Conservation (phyloP, 2,329 filamentous ascomycete genomes). For the Periconia sp. region DNA sequence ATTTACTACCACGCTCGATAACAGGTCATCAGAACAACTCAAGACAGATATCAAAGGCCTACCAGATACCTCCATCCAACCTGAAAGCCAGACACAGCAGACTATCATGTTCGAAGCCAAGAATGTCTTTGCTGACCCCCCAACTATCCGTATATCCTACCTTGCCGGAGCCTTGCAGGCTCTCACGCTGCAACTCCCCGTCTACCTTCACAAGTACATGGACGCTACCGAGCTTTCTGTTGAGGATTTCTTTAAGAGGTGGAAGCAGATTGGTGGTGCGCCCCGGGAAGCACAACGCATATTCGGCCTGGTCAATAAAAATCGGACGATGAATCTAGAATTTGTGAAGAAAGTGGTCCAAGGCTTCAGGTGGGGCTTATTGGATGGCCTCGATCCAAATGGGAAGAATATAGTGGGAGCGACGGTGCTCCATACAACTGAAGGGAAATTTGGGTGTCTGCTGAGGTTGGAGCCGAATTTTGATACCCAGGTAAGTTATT, state of each 20-base stretch:
- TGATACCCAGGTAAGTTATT: conserved; percentile 75
- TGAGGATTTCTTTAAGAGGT: conserved; percentile 98
- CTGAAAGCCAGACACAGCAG: conserved; percentile 83
- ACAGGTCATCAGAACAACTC: conserved; percentile 69
- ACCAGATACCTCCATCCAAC: conserved; percentile 78
- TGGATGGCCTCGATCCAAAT: conserved; percentile 89
- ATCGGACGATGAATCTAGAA: conserved; percentile 69
- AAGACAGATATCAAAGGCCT: conserved; percentile 88
- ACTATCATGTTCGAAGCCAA: conserved; percentile 94
- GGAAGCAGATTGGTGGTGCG: conserved; percentile 95
- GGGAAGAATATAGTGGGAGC: conserved; percentile 92
- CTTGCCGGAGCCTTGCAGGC: conserved; percentile 92
- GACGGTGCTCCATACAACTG: conserved; percentile 80
- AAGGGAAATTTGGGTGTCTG: conserved; percentile 92
- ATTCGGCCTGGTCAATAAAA: conserved; percentile 70
- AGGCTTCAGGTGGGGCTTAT: conserved; percentile 87
- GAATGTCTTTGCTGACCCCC: conserved; percentile 78
- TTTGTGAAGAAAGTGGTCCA: conserved; percentile 77
- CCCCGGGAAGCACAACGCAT: conserved; percentile 88
- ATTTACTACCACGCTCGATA: conserved; percentile 92
- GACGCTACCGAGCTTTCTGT: conserved; percentile 82
- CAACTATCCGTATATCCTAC: conserved; percentile 93
- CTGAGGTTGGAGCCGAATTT: conserved; percentile 95
- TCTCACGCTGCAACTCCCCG: conserved; percentile 86
- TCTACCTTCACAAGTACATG: conserved; percentile 95